Percentiles rank a stretch among this genome's conserved stretches.
Conservation (phyloP, 2,329 filamentous ascomycete species). For the Keithomyces neogunnii region DNA sequence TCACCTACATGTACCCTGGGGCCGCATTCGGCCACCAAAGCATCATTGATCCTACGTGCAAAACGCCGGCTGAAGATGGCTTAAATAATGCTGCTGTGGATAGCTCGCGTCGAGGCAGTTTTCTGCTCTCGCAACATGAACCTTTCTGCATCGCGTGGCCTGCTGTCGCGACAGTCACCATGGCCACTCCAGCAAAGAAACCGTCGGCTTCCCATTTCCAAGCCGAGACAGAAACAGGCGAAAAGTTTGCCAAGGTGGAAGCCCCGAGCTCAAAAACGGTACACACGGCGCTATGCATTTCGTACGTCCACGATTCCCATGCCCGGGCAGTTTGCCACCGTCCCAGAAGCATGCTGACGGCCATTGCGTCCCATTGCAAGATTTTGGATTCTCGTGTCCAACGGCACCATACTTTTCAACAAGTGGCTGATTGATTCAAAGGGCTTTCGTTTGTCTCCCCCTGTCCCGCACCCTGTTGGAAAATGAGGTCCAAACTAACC, state of each 20-base stretch:
- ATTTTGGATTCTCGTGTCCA: slow-evolving; percentile 79
- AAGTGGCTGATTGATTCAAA: slow-evolving; percentile 67
- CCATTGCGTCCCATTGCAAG: slow-evolving; percentile 17
- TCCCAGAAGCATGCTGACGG: background rate
- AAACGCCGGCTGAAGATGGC: no score
- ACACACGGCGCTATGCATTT: background rate
- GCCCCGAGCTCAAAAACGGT: background rate
- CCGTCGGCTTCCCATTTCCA: background rate
- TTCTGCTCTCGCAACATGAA: no score
- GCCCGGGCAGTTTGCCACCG: background rate
- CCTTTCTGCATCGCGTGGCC: no score
- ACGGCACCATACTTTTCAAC: slow-evolving; percentile 82
- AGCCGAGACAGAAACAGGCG: background rate
- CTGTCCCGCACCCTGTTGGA: background rate
- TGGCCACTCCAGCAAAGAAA: no score
- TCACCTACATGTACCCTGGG: no score
- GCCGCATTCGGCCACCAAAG: no score
- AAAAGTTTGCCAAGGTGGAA: background rate
- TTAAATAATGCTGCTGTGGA: no score
- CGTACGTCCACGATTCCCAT: background rate
- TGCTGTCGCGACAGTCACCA: no score
- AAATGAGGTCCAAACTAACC: background rate
- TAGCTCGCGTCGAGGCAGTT: no score
- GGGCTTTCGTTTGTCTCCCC: slow-evolving; percentile 13
- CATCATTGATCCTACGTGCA: no score